phyloP scores from a whole-genome alignment of 2,329 filamentous ascomycete genomes.

The Calonectria hawksworthii region DNA sequence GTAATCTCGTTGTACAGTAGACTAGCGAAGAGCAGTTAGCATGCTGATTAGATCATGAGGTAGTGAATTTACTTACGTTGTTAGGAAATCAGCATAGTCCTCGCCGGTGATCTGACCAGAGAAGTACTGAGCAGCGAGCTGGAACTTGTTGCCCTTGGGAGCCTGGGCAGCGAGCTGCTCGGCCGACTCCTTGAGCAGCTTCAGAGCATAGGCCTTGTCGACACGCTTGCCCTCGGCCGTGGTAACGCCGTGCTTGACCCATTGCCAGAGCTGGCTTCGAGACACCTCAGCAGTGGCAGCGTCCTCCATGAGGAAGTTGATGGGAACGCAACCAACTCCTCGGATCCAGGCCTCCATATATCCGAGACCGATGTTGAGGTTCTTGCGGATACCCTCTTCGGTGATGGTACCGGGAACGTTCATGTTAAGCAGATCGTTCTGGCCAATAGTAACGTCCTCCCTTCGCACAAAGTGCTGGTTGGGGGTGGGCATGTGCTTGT shows the following conservation, averaged over 20 bases:
- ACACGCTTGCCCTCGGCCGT: slow-evolving; percentile 92
- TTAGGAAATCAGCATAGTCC: slow-evolving; percentile 98
- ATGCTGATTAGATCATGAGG: slow-evolving; percentile 14
- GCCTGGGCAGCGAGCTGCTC: slow-evolving; percentile 81
- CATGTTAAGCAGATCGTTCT: slow-evolving; percentile 97
- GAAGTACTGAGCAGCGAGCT: slow-evolving; percentile 93
- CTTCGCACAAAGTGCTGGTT: slow-evolving; percentile 95
- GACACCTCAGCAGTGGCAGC: slow-evolving; percentile 97
- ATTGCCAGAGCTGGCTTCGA: slow-evolving; percentile 96
- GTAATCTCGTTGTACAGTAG: slow-evolving; percentile 92
- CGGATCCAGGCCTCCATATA: slow-evolving; percentile 99
- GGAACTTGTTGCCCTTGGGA: slow-evolving; percentile 91
- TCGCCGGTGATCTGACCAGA: slow-evolving; percentile 93
- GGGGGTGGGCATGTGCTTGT: slow-evolving; percentile 97
- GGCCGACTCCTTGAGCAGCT: slow-evolving; percentile 88
- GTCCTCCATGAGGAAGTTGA: slow-evolving; percentile 99
- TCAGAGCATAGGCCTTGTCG: slow-evolving; percentile 91
- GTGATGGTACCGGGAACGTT: slow-evolving; percentile 94
- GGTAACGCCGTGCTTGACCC: slow-evolving; percentile 80
- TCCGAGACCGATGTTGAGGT: slow-evolving; percentile 93
- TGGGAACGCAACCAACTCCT: slow-evolving; percentile 94
- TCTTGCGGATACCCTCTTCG: slow-evolving; percentile 96
- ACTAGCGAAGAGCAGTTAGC: slow-evolving; percentile 57
- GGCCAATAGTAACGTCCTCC: slow-evolving; percentile 88
- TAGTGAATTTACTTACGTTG: slow-evolving; percentile 68